Evolutionary conservation across 73 alveolate genomes (phyloP), one percentile per base, ranked within the genome.

Genomic region (Paramecium tetraurelia): DNA sequence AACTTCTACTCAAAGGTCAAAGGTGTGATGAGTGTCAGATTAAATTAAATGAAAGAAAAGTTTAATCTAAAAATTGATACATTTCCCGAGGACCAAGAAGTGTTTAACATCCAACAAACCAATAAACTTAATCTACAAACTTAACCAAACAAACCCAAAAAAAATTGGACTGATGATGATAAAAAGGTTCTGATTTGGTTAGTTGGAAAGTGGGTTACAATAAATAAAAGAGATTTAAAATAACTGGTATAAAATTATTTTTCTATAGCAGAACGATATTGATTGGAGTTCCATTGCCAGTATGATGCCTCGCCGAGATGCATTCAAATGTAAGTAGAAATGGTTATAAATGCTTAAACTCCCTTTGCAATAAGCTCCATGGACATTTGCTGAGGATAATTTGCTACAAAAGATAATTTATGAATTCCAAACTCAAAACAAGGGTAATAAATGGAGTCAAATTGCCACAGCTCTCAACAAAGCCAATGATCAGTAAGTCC

Each of bases 141-240:
- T 22, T 4, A 22, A 22, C 57, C 27, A 40, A 46, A 35, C 9
- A 80, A 80, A 41, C 90, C 31, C 4, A 89, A 89, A 40, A 89
- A 89, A 83, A 89, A 89, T 68, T 89, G 94, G 94, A 89, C 94
- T 46, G 94, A 89, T 35, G 94, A 89, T 53, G 94, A 89, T 43
- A 89, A 58, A 22, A 70, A 77, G 57, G 92, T 89, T 5, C 68
- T 89, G 14, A 35, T 89, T 3, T 89, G 94, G 94, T 44, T 89
- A 36, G 94, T 89, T 7, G 90, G 90, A 10, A 80, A 80, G 48
- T 41, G 31, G 41, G 35, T 35, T n/a, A 63, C 90, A 41, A 1
- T 12, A 3, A 40, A 80, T 22, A 80, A 48, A 46, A 21, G 90
- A 80, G 90, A 80, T 21, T 1, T 80, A 8, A 43, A 44, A 22